Conservation (phyloP, 768 basidiomycete genomes). For the Rhodotorula paludigena region DNA sequence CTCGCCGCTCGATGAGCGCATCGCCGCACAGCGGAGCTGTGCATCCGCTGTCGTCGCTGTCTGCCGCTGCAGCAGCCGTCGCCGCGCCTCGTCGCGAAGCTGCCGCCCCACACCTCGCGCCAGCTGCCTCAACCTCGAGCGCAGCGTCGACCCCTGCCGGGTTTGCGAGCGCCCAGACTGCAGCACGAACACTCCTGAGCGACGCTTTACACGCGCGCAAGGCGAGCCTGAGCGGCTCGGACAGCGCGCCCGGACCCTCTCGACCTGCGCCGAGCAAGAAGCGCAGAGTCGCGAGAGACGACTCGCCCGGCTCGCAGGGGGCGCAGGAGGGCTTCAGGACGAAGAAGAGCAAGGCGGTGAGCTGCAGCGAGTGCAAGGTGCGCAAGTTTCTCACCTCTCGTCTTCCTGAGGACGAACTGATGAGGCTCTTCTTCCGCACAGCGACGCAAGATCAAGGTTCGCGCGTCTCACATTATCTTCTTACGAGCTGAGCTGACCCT, state of each 20-base stretch:
- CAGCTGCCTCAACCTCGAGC: too few species aligned
- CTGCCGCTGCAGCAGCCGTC: not conserved
- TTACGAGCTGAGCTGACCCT: not conserved
- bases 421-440: not conserved
- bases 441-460: slow-evolving; percentile 35
- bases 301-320: not conserved
- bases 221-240: too few species aligned
- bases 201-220: too few species aligned
- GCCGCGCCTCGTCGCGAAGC: too few species aligned
- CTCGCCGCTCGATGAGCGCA: not conserved
- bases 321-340: not conserved
- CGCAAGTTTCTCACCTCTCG: not conserved
- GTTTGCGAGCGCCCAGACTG: too few species aligned
- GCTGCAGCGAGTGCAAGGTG: slow-evolving; percentile 36
- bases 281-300: not conserved
- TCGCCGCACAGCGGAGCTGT: not conserved
- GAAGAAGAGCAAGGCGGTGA: slow-evolving; percentile 14
- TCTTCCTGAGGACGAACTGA: too few species aligned
- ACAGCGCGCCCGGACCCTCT: too few species aligned
- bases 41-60: slow-evolving; percentile 3
- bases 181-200: too few species aligned
- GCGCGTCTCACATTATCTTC: fast-evolving
- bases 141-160: too few species aligned
- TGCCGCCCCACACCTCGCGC: too few species aligned
- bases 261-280: not conserved